A percentile compares a stretch with the other conserved stretches of the same genome.
Conservation (phyloP, 352 stramenopile genomes). For the Pythium apleroticum region DNA sequence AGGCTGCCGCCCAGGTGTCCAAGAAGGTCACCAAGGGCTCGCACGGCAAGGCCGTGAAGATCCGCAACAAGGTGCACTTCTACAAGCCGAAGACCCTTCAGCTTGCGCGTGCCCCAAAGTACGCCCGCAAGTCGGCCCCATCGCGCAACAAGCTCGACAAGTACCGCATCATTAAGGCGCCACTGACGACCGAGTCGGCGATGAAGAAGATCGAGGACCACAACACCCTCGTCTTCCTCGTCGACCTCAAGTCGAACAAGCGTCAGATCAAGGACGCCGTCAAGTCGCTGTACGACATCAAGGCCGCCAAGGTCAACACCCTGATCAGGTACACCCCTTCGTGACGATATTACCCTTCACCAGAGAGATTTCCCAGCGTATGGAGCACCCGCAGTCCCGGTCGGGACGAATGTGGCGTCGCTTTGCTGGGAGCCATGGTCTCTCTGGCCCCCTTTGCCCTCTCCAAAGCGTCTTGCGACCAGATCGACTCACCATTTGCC, state of each 20-base stretch:
- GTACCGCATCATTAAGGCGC: slow-evolving; percentile 99
- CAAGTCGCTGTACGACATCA: slow-evolving; percentile 99
- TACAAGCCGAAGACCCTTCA: slow-evolving; percentile 99
- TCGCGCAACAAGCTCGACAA: slow-evolving; percentile 97
- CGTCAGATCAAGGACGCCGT: slow-evolving; percentile 99
- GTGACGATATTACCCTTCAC: slow-evolving; percentile 57
- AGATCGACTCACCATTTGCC: slow-evolving; percentile 29
- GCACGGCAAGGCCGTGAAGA: slow-evolving; percentile 97
- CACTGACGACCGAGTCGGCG: slow-evolving; percentile 98
- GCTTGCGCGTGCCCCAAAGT: slow-evolving; percentile 95
- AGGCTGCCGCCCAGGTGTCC: slow-evolving; percentile 91
- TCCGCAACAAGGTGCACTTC: slow-evolving; percentile 99
- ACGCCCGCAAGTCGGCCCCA: slow-evolving; percentile 92
- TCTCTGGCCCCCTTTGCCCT: slow-evolving; percentile 11
- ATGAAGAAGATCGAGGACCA: slow-evolving; percentile 99
- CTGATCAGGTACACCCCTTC: slow-evolving; percentile 96
- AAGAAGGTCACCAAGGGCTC: slow-evolving; percentile 96
- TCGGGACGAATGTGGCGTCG: slow-evolving; percentile 23
- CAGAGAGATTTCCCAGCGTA: slow-evolving; percentile 19
- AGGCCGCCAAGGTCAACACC: slow-evolving; percentile 99
- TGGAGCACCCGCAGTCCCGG: slow-evolving; percentile 22
- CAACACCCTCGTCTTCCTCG: slow-evolving; percentile 99
- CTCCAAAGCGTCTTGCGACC: not conserved
- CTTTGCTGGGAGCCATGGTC: slow-evolving; percentile 20
- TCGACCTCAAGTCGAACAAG: slow-evolving; percentile 99